A percentile compares a stretch with the other conserved stretches of the same genome.
Evolutionary conservation across 139 green algal genomes (phyloP).

Genomic region (Closterium sp.): DNA sequence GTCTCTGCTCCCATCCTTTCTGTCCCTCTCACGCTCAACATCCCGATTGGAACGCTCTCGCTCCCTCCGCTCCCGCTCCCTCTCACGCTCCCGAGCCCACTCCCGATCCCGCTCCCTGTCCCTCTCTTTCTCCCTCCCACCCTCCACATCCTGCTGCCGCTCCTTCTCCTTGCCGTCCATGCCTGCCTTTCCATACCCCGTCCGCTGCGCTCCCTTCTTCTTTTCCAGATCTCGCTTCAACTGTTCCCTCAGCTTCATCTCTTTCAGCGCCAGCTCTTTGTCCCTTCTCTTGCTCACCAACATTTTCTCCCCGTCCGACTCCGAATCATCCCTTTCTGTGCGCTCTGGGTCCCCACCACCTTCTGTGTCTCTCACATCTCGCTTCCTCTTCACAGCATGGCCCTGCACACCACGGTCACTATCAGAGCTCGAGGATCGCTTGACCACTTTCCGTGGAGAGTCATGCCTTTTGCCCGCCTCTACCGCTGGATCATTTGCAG

Average conservation of each 20-base stretch:
- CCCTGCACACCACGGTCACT: background rate
- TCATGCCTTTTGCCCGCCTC: background rate
- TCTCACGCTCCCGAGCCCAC: background rate
- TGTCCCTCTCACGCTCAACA: slow-evolving; percentile 1
- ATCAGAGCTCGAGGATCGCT: background rate
- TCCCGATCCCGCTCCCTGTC: background rate
- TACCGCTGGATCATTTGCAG: background rate
- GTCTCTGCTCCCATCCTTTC: background rate
- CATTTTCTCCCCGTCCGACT: background rate
- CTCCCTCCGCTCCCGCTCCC: slow-evolving; percentile 3
- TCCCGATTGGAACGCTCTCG: background rate
- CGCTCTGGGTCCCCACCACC: background rate
- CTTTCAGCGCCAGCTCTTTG: background rate
- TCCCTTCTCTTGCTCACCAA: background rate
- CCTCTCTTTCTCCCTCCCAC: slow-evolving; percentile 3
- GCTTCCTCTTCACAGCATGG: background rate
- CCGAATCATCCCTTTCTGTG: background rate
- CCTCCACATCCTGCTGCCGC: background rate
- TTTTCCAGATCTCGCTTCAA: background rate
- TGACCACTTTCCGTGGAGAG: background rate
- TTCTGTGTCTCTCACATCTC: background rate
- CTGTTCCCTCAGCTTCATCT: background rate
- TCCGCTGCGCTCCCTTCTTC: background rate
- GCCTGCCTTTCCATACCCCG: background rate
- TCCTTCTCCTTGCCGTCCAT: background rate